Base-by-base conservation (phyloP, 2,329 filamentous ascomycete species). In the Microcyclospora pomicola region DNA sequence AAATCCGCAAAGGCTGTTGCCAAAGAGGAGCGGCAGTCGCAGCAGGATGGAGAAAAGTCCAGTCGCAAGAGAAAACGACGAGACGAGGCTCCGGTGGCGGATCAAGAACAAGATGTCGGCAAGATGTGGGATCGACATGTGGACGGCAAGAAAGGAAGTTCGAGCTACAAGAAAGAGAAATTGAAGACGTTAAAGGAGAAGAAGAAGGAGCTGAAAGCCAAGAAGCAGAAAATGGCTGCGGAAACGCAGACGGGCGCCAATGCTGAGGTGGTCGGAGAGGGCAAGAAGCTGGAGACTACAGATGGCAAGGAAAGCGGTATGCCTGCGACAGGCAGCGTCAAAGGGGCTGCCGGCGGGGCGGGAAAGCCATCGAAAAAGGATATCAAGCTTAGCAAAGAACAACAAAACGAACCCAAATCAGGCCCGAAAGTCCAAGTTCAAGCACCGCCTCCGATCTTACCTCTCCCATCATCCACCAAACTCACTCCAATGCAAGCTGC, bases 401-500 rank as follows among this genome's bases (percentile, higher is more conserved):
- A 13, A 2, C 33, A 34, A 14, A 16, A 34, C 12, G 11, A 37
- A 31, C 29, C 30, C 9, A 27, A 36, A 47, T 35, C n/a, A 37
- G 27, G 30, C 5, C 28, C 16, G 27, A 12, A 40, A 27, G 29
- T 31, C 11, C 32, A 33, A 35, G 16, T 19, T 10, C 41, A 30
- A 14, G 41, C 33, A n/a, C 36, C 50, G 24, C 48, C 54, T 30
- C 44, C 57, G 19, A 50, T 58, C 33, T 52, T 55, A 46, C 36
- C 50, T 40, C 27, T 53, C 9, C 50, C 57, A 13, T 51, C 60
- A 35, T 60, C 62, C 12, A 56, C 66, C 14, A 84, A 82, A 50
- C 75, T 98, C 53, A 98, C 91, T 1, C 86, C 91, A 3, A 77
- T 98, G 40, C 91, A 98, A 68, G 77, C 81, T 39, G 78, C 84